phyloP scores from a whole-genome alignment of 2,329 filamentous ascomycete species.

The Nothopassalora personata region DNA sequence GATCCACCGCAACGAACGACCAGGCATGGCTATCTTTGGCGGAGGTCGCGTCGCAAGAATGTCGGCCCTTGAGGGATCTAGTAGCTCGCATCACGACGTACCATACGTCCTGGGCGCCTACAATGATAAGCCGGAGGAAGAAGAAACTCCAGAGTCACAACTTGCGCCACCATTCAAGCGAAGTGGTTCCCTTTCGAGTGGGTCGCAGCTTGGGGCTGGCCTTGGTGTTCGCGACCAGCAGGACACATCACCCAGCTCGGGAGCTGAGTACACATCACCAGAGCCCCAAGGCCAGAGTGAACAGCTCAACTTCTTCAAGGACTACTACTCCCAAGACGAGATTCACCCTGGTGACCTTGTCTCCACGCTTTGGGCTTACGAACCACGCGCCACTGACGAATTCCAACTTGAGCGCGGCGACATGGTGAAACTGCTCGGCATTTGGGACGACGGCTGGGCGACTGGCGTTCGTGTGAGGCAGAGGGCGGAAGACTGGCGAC shows the following conservation, averaged over 20 bases:
- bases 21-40: slow-evolving; percentile 68
- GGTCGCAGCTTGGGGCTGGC: slow-evolving; percentile 55
- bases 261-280: slow-evolving; percentile 75
- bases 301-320: slow-evolving; percentile 92
- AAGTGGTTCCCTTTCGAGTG: slow-evolving; percentile 83
- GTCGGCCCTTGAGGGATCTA: slow-evolving; percentile 81
- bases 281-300: slow-evolving; percentile 91
- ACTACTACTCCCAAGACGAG: slow-evolving; percentile 96
- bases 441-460: slow-evolving; percentile 99
- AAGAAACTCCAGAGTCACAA: slow-evolving; percentile 51
- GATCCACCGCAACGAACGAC: slow-evolving; percentile 25
- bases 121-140: slow-evolving; percentile 63
- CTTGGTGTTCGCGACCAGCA: slow-evolving; percentile 46
- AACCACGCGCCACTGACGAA: slow-evolving; percentile 87
- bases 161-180: slow-evolving; percentile 57
- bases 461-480: slow-evolving; percentile 82
- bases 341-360: slow-evolving; percentile 89
- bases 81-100: slow-evolving; percentile 46
- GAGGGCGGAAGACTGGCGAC: slow-evolving; percentile 83
- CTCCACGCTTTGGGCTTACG: slow-evolving; percentile 91
- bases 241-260: slow-evolving; percentile 68
- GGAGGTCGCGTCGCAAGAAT: slow-evolving; percentile 90
- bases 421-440: slow-evolving; percentile 96
- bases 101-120: slow-evolving; percentile 31
- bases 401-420: slow-evolving; percentile 90